Base-by-base conservation (phyloP, 2,329 filamentous ascomycete genomes). In the Ceratocystis lukuohia region DNA sequence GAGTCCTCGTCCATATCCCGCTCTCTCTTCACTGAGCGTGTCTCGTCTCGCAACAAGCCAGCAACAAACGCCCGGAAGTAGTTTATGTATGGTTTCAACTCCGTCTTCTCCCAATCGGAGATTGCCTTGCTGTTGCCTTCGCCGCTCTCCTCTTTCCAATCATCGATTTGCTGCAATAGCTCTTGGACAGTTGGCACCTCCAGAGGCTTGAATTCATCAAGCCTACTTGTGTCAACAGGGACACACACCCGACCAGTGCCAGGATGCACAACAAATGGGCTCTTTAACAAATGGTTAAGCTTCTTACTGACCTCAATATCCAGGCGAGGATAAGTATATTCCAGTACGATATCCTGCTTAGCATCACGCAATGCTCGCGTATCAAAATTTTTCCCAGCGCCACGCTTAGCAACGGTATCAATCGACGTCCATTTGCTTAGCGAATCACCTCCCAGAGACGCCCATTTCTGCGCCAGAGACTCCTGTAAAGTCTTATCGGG, bases 221-320 rank as follows among this genome's bases (percentile, higher is more conserved):
- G 82, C 4, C 77, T 80, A 45, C 79, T 78, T 0, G 85, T 83
- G 74, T 97, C 89, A 72, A 99, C 97, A 1, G 94, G 94, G 64
- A 99, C 94, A 78, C 94, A 99, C 5, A 99, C 90, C 65, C 93
- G 80, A 0, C 94, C 93, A 0, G 94, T 99, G 20, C 91, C 91
- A 0, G 94, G 94, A 74, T 99, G 94, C 46, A 99, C 87, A 68
- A 96, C 93, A 73, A 99, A 99, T 0, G 94, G 94, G 69, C 88
- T 92, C 75, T 99, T 99, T 71, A 99, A 86, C 81, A 99, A 84
- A 82, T 99, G 94, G 78, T 96, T 97, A 67, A 96, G 84, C 75
- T 96, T 96, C 80, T 97, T 97, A 73, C 89, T 94, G 74, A 99
- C 94, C 76, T 96, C 91, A 69, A 94, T 92, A 80, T 99, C 94